Base-by-base conservation (phyloP, 768 basidiomycete genomes). In the Tulasnella sp. region DNA sequence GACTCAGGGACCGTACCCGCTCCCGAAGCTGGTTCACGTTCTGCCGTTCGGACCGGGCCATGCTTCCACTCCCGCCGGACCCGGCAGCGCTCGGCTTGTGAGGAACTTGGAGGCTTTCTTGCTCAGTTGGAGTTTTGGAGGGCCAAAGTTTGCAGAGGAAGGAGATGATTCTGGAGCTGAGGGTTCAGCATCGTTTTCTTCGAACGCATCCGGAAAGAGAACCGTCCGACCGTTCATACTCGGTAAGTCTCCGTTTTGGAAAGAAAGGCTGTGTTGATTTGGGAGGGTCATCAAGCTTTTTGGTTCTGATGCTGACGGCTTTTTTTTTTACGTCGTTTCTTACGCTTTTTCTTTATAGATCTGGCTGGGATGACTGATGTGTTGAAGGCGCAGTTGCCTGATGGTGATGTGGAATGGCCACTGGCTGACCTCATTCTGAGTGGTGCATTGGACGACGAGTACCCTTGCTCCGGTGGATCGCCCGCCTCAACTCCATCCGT, bases 111-210 rank as follows among this genome's bases (percentile, higher is more conserved):
- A 76, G 42, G 75, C 75, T 0, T 76, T 76, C 67, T 37, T 36
- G 67, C 40, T 37, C 74, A 72, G 54, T 69, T 71, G 74, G 73
- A 64, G 22, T 58, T 79, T 72, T 64, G 74, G 45, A 45, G 76
- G 40, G 29, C 52, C 37, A 45, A 64, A 15, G 64, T 11, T 74
- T 36, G 12, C 77, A 17, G 49, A 38, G 54, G 73, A 54, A 42
- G 73, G 4, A 5, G 42, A 45, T 2, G 64, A 45, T 40, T 45
- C 67, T 42, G 42, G 68, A n/a, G 25, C 64, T 54, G 36, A 34
- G 39, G 39, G n/a, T 25, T 25, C 29, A 15, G 37, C 25, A 4
- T 9, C n/a, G 58, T 22, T 17, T 22, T 22, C 31, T 34, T 25
- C 52, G 73, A 49, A 36, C 29, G 72, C 5, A 1, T 31, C 42